These are phyloP conservation scores for Suhomyces sp. DNA, from an alignment of 805 yeast genomes.

Conservation along the genomic window DNA sequence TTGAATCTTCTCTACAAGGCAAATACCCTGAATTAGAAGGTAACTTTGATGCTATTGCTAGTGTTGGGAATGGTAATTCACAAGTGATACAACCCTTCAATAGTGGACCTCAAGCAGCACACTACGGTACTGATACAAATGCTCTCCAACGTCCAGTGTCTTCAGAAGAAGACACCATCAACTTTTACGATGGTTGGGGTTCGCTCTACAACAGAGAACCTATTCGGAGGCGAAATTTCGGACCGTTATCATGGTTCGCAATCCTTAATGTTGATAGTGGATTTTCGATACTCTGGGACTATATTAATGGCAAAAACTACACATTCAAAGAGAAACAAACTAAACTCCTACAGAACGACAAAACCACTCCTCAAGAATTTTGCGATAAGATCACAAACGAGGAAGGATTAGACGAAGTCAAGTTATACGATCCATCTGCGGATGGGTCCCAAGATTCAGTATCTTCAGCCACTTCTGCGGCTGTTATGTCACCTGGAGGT, in stretches of 20 bases:
- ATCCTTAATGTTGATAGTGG: slow-evolving; percentile 10
- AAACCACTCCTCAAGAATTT: slow-evolving; percentile 5
- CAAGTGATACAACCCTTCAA: neutral
- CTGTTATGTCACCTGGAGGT: too few species aligned
- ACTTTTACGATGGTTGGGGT: slow-evolving; percentile 19
- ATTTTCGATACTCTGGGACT: slow-evolving; percentile 6
- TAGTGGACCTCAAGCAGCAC: too few species aligned
- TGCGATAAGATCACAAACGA: slow-evolving; percentile 4
- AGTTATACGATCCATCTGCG: slow-evolving; percentile 1
- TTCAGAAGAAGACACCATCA: slow-evolving; percentile 1
- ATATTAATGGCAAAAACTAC: slow-evolving; percentile 11
- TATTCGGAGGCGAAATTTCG: slow-evolving; percentile 36
- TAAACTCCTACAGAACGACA: neutral
- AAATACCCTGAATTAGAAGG: neutral
- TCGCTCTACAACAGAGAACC: slow-evolving; percentile 32
- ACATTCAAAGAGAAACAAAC: neutral
- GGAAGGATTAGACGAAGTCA: slow-evolving; percentile 9
- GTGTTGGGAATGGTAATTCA: too few species aligned
- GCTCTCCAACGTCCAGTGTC: neutral
- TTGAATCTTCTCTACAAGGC: slow-evolving; percentile 17
- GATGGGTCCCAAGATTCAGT: slow-evolving; percentile 7
- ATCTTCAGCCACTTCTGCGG: slow-evolving; percentile 8
- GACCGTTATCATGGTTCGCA: slow-evolving; percentile 16
- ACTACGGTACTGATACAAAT: too few species aligned
- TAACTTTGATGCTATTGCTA: too few species aligned